phyloP scores from a whole-genome alignment of 768 basidiomycete species.

The Lactarius quietus region DNA sequence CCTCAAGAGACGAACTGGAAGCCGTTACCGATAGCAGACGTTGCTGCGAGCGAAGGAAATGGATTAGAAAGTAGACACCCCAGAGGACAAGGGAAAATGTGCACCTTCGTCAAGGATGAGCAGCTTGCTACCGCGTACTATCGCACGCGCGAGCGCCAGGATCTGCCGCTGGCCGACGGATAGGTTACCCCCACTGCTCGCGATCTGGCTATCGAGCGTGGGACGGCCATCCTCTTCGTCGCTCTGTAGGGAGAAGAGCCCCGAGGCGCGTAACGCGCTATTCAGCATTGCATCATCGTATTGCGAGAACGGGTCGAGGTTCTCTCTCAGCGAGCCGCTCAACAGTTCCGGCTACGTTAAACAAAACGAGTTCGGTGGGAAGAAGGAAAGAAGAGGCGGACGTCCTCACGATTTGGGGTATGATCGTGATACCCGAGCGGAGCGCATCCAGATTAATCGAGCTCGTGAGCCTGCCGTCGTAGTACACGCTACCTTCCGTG shows the following conservation, averaged over 20 bases:
- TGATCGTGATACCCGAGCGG: conserved; percentile 53
- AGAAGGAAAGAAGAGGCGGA: background rate
- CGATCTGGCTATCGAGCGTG: conserved; percentile 44
- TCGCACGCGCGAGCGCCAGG: conserved; percentile 55
- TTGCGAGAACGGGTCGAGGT: conserved; percentile 56
- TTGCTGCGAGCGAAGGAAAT: conserved; percentile 33
- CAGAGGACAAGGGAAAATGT: background rate
- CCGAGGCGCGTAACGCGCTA: conserved; percentile 47
- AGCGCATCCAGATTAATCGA: conserved; percentile 51
- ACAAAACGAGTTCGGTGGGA: background rate
- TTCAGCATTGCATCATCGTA: conserved; percentile 52
- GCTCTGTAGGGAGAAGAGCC: conserved; percentile 41
- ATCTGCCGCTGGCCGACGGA: conserved; percentile 61
- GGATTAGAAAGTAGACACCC: background rate
- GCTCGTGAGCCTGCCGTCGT: conserved; percentile 46
- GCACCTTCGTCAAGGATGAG: conserved; percentile 55
- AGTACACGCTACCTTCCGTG: conserved; percentile 49
- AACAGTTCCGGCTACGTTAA: conserved; percentile 45
- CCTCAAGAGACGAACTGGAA: too few relatives aligned
- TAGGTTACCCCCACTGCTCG: conserved; percentile 44
- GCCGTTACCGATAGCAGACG: conserved; percentile 42
- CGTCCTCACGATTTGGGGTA: conserved; percentile 49
- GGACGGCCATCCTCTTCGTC: conserved; percentile 38
- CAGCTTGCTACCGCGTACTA: conserved; percentile 52
- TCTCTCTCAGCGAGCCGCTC: conserved; percentile 52